Conservation (phyloP, 495 filamentous ascomycete genomes). For the Sordaria brevicollis region DNA sequence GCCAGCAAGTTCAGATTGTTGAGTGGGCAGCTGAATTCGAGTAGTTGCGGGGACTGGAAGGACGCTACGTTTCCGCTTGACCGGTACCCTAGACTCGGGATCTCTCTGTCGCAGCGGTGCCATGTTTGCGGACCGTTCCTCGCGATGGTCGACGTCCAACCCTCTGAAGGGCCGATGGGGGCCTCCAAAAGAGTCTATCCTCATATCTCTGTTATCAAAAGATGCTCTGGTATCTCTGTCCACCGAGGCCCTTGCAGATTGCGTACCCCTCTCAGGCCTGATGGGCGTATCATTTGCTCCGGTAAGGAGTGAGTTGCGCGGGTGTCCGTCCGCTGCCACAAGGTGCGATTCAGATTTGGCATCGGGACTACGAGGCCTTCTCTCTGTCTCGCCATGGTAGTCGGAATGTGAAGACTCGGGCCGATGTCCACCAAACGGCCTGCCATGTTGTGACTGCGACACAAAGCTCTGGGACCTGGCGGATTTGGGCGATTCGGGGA, state of each 20-base stretch:
- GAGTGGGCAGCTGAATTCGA: conserved; percentile 18
- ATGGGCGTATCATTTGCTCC: conserved; percentile 24
- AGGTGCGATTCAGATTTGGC: conserved; percentile 28
- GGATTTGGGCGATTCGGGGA: conserved; percentile 34
- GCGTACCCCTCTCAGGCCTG: conserved; percentile 26
- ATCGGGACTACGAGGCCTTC: conserved; percentile 36
- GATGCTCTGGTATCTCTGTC: conserved; percentile 22
- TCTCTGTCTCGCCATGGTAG: conserved; percentile 28
- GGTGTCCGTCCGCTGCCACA: conserved; percentile 17
- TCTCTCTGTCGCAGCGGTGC: neutral
- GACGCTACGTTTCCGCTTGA: conserved; percentile 3
- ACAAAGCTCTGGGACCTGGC: conserved; percentile 33
- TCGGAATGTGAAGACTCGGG: conserved; percentile 29
- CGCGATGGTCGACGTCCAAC: neutral
- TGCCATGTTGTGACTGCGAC: conserved; percentile 27
- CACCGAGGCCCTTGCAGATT: conserved; percentile 28
- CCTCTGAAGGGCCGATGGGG: conserved; percentile 1
- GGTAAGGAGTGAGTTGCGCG: conserved; percentile 20
- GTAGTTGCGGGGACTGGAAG: conserved; percentile 4
- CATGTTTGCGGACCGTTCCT: neutral
- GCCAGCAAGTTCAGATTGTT: conserved; percentile 14
- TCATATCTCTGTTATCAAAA: conserved; percentile 8
- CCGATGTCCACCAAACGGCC: conserved; percentile 24
- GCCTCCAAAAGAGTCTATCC: conserved; percentile 9
- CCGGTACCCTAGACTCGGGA: neutral